Base-by-base conservation (phyloP, 495 filamentous ascomycete genomes). In the Cercophora scortea region DNA sequence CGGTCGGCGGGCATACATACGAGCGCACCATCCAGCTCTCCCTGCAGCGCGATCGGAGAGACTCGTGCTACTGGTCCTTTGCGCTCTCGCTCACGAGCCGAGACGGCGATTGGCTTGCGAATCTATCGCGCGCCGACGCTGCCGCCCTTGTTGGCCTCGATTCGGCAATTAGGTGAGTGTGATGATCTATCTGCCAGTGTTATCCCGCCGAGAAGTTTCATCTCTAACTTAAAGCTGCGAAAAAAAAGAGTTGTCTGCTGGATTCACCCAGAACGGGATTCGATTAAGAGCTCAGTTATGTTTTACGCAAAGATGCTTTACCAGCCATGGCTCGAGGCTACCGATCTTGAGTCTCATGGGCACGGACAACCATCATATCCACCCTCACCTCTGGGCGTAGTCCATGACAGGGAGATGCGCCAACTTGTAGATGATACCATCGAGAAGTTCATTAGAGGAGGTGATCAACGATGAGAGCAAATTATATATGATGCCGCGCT, bases 91-190 rank as follows among this genome's bases (percentile, higher is more conserved):
- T 50, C 49, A 42, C 15, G 13, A 50, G 49, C 39, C 38, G 40
- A 50, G 49, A 50, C 49, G 49, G 49, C 38, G 13, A 42, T 40
- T 50, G 49, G 49, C 39, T 50, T 40, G 48, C 17, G 38, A 50
- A 25, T n/a, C 3, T 51, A 51, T 51, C 49, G 40, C 49, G 38
- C 17, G 32, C 38, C 49, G 49, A 50, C 38, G 39, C 39, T 50
- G 49, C 49, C 40, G 39, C 49, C 32, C 19, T 51, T 43, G 40
- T 51, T 43, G 19, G 49, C 19, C 39, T 51, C 49, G 49, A 51
- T 34, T 43, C 39, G 39, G 39, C 33, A 42, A 42, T 13, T 6
- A 40, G 48, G 48, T 50, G 19, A 50, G 48, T 42, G 42, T 49
- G 38, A 42, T 50, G 18, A 50, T 40, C 16, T 13, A 42, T 18